Percentiles rank a stretch among this genome's conserved stretches.
phyloP scores from a whole-genome alignment of 805 yeast genomes.

The Nakazawaea ishiwadae region DNA sequence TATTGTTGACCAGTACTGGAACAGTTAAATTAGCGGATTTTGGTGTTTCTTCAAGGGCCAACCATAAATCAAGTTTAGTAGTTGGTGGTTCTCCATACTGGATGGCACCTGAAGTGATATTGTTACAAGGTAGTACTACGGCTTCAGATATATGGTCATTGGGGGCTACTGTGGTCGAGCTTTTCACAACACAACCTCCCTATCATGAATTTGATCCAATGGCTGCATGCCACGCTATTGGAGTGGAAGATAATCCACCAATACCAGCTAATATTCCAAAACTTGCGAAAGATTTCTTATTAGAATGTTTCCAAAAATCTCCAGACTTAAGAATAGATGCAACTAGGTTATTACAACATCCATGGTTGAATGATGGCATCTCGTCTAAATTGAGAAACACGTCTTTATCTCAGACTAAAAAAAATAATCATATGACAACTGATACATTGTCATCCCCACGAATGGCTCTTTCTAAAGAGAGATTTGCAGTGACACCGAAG shows the following conservation, averaged over 20 bases:
- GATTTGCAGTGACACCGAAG: constrained; percentile 1
- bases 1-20: constrained; percentile 55
- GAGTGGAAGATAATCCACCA: constrained; percentile 67
- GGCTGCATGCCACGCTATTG: constrained; percentile 82
- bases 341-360: constrained; percentile 46
- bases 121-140: constrained; percentile 78
- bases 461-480: neutral
- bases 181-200: constrained; percentile 84
- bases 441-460: neutral
- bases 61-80: constrained; percentile 23
- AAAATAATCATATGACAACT: no score
- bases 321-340: constrained; percentile 59
- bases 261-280: constrained; percentile 48
- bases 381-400: no score
- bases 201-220: constrained; percentile 70
- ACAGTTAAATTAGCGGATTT: constrained; percentile 71
- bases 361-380: constrained; percentile 61
- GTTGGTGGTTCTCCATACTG: constrained; percentile 90
- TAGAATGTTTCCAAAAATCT: constrained; percentile 68
- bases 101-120: constrained; percentile 98
- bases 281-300: constrained; percentile 49
- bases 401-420: no score
- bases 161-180: constrained; percentile 91
- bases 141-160: constrained; percentile 92
- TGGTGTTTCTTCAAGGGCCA: constrained; percentile 61